phyloP scores from a whole-genome alignment of 75 land plant species.

The Cupressus sempervirens region DNA sequence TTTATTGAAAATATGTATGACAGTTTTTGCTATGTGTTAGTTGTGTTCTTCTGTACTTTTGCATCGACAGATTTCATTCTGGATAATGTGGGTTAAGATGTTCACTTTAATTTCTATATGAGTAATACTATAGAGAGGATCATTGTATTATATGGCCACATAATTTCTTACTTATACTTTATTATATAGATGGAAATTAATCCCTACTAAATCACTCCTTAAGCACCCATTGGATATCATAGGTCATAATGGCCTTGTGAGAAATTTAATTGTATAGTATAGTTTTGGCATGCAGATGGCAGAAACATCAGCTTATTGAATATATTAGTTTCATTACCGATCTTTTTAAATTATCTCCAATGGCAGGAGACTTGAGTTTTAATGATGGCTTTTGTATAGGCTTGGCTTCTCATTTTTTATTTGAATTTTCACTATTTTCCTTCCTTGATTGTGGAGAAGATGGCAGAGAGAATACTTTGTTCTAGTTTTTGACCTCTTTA shows the following conservation, averaged over 20 bases:
- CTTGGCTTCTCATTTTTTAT: not conserved
- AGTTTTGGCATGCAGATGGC: not conserved
- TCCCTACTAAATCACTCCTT: not conserved
- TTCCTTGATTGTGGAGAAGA: not conserved
- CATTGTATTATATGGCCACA: not conserved
- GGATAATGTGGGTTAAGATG: not conserved
- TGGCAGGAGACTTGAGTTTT: not conserved
- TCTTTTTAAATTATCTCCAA: not conserved
- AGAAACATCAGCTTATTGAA: not conserved
- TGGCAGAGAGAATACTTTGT: not conserved
- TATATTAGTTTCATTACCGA: not conserved
- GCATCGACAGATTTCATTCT: not conserved
- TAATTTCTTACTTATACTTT: not conserved
- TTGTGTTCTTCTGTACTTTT: not conserved
- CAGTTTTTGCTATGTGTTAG: not conserved
- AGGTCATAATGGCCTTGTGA: not conserved
- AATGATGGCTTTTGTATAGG: not conserved
- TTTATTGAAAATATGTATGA: not conserved
- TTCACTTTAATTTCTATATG: not conserved
- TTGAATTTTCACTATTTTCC: not conserved
- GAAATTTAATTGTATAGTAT: not conserved
- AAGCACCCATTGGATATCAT: not conserved
- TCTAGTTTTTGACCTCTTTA: not conserved
- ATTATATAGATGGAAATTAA: not conserved
- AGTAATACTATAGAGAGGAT: not conserved